Evolutionary conservation across 1,139 yeast species (phyloP), one percentile per base, ranked within the genome.

Genomic region (Zhuliangozyma blackwelliae): DNA sequence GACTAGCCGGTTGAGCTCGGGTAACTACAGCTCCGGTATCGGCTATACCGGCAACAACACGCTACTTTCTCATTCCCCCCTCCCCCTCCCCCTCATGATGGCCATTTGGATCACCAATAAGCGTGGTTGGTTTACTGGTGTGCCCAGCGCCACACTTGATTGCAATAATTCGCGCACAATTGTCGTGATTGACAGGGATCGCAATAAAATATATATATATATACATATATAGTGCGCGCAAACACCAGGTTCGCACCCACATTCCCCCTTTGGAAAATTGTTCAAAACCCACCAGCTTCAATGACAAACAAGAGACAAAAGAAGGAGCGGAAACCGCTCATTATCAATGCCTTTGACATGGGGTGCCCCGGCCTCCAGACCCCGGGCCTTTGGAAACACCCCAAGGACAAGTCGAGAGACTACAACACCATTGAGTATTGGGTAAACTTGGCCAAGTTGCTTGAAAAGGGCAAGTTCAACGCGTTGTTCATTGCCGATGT

Each of bases 401-500:
- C 73, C 5, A 48, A 63, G 25, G 72, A 67, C 43, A 52, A 59
- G 43, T 57, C 65, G 3, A 43, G 56, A 8, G 46, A 50, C 25
- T 67, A 64, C 41, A 58, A 59, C 35, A 61, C 63, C 36, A 57
- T 72, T 28, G 67, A 68, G 35, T 65, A 68, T 49, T 71, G 77
- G 77, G 61, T 60, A 10, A 58, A 68, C 34, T 46, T 71, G 13
- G 77, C 75, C 7, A 59, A 67, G 41, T 39, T 63, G 22, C 59
- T 72, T 32, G 77, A 71, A 45, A 57, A 55, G 36, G 77, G 75
- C 5, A 65, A 70, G 45, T 54, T 71, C 38, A 68, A 67, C 43
- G 66, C 67, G 2, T 45, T 70, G 13, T 71, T 71, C 45, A 52
- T 71, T 42, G 77, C 75, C 28, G 77, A 71, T 51, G 68, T 66